Evolutionary conservation across 2,329 filamentous ascomycete species (phyloP).

Genomic region (Fusarium udum): DNA sequence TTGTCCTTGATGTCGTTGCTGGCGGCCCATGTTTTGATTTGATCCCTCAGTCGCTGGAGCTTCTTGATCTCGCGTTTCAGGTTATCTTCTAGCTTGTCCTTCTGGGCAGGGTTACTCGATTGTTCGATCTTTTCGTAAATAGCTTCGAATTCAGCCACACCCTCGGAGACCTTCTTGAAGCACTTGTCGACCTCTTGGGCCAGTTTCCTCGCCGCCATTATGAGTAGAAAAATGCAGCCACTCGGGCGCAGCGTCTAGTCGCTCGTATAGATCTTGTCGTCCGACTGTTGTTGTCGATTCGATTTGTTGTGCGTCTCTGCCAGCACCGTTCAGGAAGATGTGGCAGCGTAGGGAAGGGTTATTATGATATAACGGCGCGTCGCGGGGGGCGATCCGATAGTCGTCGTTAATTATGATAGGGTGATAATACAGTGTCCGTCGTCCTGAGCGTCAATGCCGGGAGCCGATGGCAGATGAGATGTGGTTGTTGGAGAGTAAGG

Average conservation of each 20-base stretch:
- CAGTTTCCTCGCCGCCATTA: constrained; percentile 94
- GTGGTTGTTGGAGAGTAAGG: constrained; percentile 29
- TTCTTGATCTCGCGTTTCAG: constrained; percentile 99
- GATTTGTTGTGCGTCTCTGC: constrained; percentile 23
- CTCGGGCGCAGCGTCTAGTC: constrained; percentile 23
- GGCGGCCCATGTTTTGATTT: constrained; percentile 99
- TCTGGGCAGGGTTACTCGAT: constrained; percentile 91
- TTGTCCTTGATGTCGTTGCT: constrained; percentile 99
- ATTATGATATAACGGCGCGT: constrained; percentile 22
- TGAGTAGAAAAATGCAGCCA: constrained; percentile 45
- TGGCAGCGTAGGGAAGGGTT: constrained; percentile 21
- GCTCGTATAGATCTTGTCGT: constrained; percentile 9
- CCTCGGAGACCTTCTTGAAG: constrained; percentile 98
- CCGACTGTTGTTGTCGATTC: constrained; percentile 9
- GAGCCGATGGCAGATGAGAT: constrained; percentile 30
- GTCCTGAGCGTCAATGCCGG: constrained; percentile 35
- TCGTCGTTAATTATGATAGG: constrained; percentile 21
- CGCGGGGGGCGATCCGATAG: constrained; percentile 17
- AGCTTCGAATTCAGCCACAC: constrained; percentile 88
- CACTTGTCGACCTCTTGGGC: constrained; percentile 99
- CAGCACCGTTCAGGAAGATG: constrained; percentile 17
- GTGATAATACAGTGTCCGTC: constrained; percentile 16
- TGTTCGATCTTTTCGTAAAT: constrained; percentile 99
- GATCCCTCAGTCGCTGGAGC: constrained; percentile 93
- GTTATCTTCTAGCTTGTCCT: constrained; percentile 97